These are phyloP conservation scores for Paramecium tetraurelia DNA, from an alignment of 73 alveolate species.

Conservation along the genomic window DNA sequence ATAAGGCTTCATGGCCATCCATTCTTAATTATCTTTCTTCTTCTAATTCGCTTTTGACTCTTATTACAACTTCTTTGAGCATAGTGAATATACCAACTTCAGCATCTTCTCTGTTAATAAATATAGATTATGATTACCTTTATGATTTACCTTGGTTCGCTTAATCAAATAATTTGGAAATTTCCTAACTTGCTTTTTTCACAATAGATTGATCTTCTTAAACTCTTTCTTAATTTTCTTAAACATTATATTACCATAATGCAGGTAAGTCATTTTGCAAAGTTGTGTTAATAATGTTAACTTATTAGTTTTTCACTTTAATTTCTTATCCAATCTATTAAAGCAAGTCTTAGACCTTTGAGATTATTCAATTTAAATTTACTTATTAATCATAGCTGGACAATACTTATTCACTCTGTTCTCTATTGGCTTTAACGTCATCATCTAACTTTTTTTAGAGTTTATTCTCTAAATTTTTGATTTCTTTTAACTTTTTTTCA, in stretches of 20 bases:
- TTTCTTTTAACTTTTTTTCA: conserved; percentile 14
- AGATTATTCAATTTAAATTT: not conserved
- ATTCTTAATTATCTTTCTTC: conserved; percentile 11
- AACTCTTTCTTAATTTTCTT: conserved; percentile 3
- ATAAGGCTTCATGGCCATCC: conserved; percentile 48
- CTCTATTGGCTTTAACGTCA: not conserved
- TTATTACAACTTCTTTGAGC: conserved; percentile 30
- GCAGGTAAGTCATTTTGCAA: not conserved
- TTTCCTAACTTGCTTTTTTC: not conserved
- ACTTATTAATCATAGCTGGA: not conserved
- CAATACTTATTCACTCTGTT: not conserved
- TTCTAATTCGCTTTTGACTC: conserved; percentile 41
- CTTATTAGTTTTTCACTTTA: not conserved
- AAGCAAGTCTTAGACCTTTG: not conserved
- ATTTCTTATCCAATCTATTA: not conserved
- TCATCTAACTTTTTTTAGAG: not conserved
- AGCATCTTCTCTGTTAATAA: not conserved
- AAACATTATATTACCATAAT: not conserved
- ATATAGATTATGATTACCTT: not conserved
- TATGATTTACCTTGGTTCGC: not conserved
- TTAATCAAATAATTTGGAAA: not conserved
- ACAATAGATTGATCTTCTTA: not conserved
- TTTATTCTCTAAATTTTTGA: not conserved
- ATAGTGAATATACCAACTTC: not conserved
- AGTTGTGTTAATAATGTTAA: not conserved